Percentiles rank a stretch among this genome's conserved stretches.
Evolutionary conservation across 1,284 basidiomycete genomes (phyloP).

Genomic region (Mycena sp.): DNA sequence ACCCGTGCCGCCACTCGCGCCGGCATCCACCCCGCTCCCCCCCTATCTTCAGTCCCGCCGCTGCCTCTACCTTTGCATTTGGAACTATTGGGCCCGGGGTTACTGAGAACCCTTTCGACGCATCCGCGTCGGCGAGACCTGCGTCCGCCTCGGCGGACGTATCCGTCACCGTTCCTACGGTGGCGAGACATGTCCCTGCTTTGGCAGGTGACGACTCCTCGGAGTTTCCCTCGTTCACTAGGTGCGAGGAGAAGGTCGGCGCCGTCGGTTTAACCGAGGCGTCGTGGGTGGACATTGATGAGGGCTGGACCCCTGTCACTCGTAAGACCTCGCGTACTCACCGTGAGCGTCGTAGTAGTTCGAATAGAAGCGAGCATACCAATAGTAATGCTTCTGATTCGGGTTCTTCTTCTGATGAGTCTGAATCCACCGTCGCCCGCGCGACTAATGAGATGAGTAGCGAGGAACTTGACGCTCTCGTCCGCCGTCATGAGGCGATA

Average conservation of each 20-base stretch:
- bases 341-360: not conserved
- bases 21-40: too few species aligned
- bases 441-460: not conserved
- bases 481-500: not conserved
- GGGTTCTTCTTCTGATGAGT: too few species aligned
- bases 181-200: not conserved
- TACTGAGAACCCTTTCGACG: not conserved
- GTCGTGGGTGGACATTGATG: not conserved
- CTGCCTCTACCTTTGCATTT: not conserved
- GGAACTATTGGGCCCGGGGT: too few species aligned
- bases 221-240: not conserved
- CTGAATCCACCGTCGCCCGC: not conserved
- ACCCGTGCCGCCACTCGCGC: too few species aligned
- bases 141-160: not conserved
- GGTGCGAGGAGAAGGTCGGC: not conserved
- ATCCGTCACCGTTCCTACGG: not conserved
- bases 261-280: not conserved
- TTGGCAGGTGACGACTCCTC: not conserved
- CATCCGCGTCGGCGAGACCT: not conserved
- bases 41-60: not conserved
- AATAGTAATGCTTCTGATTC: not conserved
- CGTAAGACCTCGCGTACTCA: conserved; percentile 5
- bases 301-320: conserved; percentile 7
- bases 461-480: not conserved
- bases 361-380: not conserved